These are phyloP conservation scores for Suhomyces wounanorum DNA, from an alignment of 1,139 yeast species.

Conservation along the genomic window DNA sequence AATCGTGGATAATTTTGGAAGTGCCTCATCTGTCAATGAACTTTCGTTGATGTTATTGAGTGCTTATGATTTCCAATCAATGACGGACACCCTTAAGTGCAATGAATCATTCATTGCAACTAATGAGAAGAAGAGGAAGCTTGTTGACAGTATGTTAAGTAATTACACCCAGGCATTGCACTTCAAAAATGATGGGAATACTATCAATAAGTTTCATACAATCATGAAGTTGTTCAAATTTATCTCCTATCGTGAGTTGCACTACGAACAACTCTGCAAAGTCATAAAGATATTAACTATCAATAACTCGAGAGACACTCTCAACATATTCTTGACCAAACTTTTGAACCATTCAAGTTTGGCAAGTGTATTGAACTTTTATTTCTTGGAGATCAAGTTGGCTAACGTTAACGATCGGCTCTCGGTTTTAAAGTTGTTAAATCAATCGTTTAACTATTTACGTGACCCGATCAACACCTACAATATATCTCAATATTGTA, in stretches of 20 bases:
- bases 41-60: slow-evolving; percentile 12
- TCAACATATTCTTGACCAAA: slow-evolving; percentile 34
- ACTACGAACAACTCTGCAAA: slow-evolving; percentile 26
- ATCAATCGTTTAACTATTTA: slow-evolving; percentile 20
- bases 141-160: slow-evolving; percentile 21
- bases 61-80: slow-evolving; percentile 16
- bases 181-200: slow-evolving; percentile 1
- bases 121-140: slow-evolving; percentile 12
- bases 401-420: slow-evolving; percentile 19
- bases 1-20: not conserved
- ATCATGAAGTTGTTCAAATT: slow-evolving; percentile 28
- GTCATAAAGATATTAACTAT: slow-evolving; percentile 32
- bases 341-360: slow-evolving; percentile 22
- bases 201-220: slow-evolving; percentile 14
- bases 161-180: slow-evolving; percentile 15
- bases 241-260: slow-evolving; percentile 22
- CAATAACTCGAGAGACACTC: slow-evolving; percentile 25
- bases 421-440: slow-evolving; percentile 21
- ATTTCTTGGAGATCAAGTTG: slow-evolving; percentile 31
- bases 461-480: slow-evolving; percentile 22
- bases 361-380: slow-evolving; percentile 29
- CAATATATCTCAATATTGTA: slow-evolving; percentile 17
- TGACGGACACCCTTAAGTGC: slow-evolving; percentile 19
- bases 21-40: slow-evolving; percentile 10
- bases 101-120: slow-evolving; percentile 14